A percentile compares a stretch with the other conserved stretches of the same genome.
Conservation (phyloP, 192 early-diverging fungal species). For the Coemansia sp. region DNA sequence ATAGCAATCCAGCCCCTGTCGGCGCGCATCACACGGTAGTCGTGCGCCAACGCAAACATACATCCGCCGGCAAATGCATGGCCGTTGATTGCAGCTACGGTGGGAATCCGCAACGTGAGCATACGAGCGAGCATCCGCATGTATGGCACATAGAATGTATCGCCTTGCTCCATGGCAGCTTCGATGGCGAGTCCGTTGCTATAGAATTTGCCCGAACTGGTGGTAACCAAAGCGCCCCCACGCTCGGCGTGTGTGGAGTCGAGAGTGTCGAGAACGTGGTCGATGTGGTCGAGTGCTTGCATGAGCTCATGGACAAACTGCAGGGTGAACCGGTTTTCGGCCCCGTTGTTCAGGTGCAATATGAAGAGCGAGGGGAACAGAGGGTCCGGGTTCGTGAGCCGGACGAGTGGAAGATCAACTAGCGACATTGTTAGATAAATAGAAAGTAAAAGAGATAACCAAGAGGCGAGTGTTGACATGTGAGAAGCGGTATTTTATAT, state of each 20-base stretch:
- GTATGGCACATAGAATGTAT: constrained; percentile 51
- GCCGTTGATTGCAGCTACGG: constrained; percentile 74
- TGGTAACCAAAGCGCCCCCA: constrained; percentile 63
- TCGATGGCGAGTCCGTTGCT: constrained; percentile 70
- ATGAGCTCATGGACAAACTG: constrained; percentile 60
- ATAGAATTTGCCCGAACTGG: constrained; percentile 68
- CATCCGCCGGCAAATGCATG: constrained; percentile 83
- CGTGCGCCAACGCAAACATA: constrained; percentile 58
- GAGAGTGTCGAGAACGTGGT: constrained; percentile 42
- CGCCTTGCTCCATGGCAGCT: constrained; percentile 52
- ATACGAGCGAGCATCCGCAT: constrained; percentile 61
- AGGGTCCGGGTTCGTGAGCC: constrained; percentile 42
- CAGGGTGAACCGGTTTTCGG: constrained; percentile 66
- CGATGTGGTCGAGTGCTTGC: constrained; percentile 61
- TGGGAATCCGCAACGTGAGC: constrained; percentile 66
- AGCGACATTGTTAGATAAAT: constrained; percentile 21
- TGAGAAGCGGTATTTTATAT: too few relatives aligned
- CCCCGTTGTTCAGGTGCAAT: constrained; percentile 62
- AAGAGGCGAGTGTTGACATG: not conserved
- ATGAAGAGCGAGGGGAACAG: constrained; percentile 57
- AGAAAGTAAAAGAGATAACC: not conserved
- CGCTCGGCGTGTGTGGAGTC: constrained; percentile 31
- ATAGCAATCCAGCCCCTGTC: constrained; percentile 76
- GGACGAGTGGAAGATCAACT: constrained; percentile 39
- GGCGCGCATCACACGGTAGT: constrained; percentile 73